Percentiles rank a stretch among this genome's conserved stretches.
phyloP scores from a whole-genome alignment of 495 filamentous ascomycete species.

The Hyaloscypha hepaticicola region DNA sequence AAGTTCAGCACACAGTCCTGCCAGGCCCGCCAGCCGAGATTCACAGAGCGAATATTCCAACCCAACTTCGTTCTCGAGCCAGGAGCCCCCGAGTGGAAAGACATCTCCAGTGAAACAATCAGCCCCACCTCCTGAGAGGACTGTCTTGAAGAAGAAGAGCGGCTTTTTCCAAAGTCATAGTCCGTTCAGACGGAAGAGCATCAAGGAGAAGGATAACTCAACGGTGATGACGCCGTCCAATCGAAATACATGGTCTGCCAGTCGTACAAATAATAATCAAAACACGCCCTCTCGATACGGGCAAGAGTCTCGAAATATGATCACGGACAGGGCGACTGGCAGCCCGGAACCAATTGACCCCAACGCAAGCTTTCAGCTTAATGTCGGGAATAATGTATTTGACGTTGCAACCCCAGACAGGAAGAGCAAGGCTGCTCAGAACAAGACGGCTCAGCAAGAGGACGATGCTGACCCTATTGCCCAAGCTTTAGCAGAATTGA shows the following conservation, averaged over 20 bases:
- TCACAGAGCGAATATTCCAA: constrained; percentile 90
- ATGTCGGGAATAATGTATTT: constrained; percentile 95
- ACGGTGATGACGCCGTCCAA: constrained; percentile 38
- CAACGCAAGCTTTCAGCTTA: constrained; percentile 89
- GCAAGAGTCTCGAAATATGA: constrained; percentile 34
- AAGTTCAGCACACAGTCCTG: constrained; percentile 71
- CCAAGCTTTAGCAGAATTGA: constrained; percentile 86
- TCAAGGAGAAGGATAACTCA: constrained; percentile 70
- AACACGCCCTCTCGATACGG: constrained; percentile 22
- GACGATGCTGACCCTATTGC: constrained; percentile 84
- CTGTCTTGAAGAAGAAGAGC: constrained; percentile 73
- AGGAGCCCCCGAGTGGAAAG: constrained; percentile 64
- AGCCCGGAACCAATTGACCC: constrained; percentile 91
- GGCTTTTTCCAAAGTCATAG: constrained; percentile 93
- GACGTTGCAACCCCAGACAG: constrained; percentile 83
- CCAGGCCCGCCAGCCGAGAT: constrained; percentile 81
- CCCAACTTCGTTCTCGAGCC: constrained; percentile 86
- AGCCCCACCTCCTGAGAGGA: constrained; percentile 57
- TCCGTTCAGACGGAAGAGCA: constrained; percentile 92
- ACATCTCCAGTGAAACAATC: constrained; percentile 68
- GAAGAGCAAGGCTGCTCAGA: constrained; percentile 40
- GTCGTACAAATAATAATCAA: constrained; percentile 24
- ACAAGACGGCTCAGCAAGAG: constrained; percentile 41
- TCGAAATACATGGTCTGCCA: constrained; percentile 62
- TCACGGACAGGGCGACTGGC: constrained; percentile 41